phyloP scores from a whole-genome alignment of 2,329 filamentous ascomycete species.

The Arthrobotrys sphaeroides region DNA sequence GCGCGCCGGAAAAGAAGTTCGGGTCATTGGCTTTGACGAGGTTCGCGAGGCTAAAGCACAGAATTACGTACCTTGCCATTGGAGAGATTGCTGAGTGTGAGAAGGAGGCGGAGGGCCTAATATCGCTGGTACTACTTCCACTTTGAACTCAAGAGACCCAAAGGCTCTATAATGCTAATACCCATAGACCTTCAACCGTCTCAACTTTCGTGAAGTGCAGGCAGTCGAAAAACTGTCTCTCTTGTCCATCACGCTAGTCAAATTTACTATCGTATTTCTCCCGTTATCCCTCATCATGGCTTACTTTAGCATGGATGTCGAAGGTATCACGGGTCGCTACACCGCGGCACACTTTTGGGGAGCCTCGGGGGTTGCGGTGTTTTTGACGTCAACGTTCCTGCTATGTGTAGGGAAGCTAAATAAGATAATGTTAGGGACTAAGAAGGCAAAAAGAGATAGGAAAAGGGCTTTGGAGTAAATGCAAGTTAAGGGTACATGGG shows the following conservation, averaged over 20 bases:
- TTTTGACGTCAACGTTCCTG: slow-evolving; percentile 30
- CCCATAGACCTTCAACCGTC: slow-evolving; percentile 65
- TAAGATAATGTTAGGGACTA: slow-evolving; percentile 49
- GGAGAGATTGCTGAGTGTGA: slow-evolving; percentile 72
- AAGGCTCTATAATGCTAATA: not conserved
- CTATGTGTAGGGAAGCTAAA: slow-evolving; percentile 40
- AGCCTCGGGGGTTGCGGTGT: slow-evolving; percentile 21
- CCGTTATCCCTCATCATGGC: slow-evolving; percentile 65
- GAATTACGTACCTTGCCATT: slow-evolving; percentile 71
- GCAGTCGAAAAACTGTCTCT: slow-evolving; percentile 66
- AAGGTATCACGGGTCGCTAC: slow-evolving; percentile 51
- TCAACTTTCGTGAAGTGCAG: slow-evolving; percentile 66
- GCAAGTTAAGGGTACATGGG: too few relatives aligned
- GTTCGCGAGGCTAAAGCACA: slow-evolving; percentile 69
- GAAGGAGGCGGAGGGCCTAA: slow-evolving; percentile 65
- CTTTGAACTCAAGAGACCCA: not conserved
- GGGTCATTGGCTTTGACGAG: slow-evolving; percentile 66
- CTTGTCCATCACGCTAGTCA: slow-evolving; percentile 65
- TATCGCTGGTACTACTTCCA: slow-evolving; percentile 60
- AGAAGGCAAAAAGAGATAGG: slow-evolving; percentile 25
- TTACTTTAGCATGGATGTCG: slow-evolving; percentile 65
- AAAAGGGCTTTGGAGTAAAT: slow-evolving; percentile 19
- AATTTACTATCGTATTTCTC: slow-evolving; percentile 66
- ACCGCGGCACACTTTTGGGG: slow-evolving; percentile 49
- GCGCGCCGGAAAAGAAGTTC: slow-evolving; percentile 55